phyloP scores from a whole-genome alignment of 2,329 filamentous ascomycete genomes.

The Juglanconis sp. region DNA sequence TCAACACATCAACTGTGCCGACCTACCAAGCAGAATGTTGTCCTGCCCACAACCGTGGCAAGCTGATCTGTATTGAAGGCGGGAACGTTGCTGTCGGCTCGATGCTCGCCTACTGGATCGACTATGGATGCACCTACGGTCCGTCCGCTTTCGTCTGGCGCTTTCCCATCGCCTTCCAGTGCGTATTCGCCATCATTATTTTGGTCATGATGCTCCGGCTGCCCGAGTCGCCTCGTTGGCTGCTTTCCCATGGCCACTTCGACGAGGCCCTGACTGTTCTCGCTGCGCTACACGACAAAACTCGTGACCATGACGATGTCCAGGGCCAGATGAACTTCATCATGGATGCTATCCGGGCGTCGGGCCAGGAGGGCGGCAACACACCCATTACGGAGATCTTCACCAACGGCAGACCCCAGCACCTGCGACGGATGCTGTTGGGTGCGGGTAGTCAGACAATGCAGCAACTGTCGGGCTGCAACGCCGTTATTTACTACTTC shows the following conservation, averaged over 20 bases:
- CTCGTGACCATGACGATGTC: slow-evolving; percentile 39
- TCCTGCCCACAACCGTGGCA: slow-evolving; percentile 53
- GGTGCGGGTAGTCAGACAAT: slow-evolving; percentile 24
- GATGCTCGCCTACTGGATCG: slow-evolving; percentile 41
- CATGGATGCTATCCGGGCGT: slow-evolving; percentile 28
- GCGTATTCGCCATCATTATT: slow-evolving; percentile 41
- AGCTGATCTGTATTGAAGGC: slow-evolving; percentile 57
- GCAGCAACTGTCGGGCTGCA: slow-evolving; percentile 35
- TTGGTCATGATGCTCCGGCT: slow-evolving; percentile 37
- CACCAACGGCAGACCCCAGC: slow-evolving; percentile 23
- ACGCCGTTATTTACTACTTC: slow-evolving; percentile 46
- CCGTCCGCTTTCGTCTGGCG: slow-evolving; percentile 34
- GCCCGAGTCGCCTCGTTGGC: slow-evolving; percentile 54
- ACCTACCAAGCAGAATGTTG: slow-evolving; percentile 40
- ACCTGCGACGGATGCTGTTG: slow-evolving; percentile 22
- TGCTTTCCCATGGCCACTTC: slow-evolving; percentile 40
- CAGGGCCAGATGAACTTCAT: slow-evolving; percentile 46
- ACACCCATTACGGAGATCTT: slow-evolving; percentile 26
- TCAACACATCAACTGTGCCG: slow-evolving; percentile 45
- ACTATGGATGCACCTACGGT: slow-evolving; percentile 36
- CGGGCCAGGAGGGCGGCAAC: slow-evolving; percentile 28
- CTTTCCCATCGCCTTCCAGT: slow-evolving; percentile 40
- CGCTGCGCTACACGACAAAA: slow-evolving; percentile 51
- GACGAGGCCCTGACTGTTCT: slow-evolving; percentile 51
- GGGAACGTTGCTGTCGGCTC: slow-evolving; percentile 41